These are phyloP conservation scores for Gossypium anomalum DNA, from an alignment of 345 rosid genomes.

Conservation along the genomic window DNA sequence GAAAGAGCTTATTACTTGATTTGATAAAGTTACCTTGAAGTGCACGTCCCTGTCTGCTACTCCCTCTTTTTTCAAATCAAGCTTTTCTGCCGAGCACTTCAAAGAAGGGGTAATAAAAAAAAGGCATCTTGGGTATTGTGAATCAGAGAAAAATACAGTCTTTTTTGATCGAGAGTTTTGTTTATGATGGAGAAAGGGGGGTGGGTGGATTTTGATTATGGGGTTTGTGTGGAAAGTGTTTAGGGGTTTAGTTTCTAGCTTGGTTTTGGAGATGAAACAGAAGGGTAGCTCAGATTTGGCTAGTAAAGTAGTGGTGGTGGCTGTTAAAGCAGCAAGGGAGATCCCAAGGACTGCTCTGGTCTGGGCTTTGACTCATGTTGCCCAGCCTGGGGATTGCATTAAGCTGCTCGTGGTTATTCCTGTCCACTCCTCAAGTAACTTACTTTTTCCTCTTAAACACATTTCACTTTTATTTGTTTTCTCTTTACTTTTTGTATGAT, in stretches of 20 bases:
- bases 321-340: slow-evolving; percentile 81
- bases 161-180: slow-evolving; percentile 11
- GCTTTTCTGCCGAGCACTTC: slow-evolving; percentile 16
- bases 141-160: slow-evolving; percentile 9
- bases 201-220: slow-evolving; percentile 41
- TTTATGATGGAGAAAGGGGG: slow-evolving; percentile 13
- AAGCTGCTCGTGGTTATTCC: slow-evolving; percentile 86
- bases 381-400: slow-evolving; percentile 79
- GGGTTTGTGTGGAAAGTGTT: slow-evolving; percentile 22
- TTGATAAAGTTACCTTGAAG: slow-evolving; percentile 2
- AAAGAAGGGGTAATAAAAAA: slow-evolving; percentile 5
- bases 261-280: slow-evolving; percentile 36
- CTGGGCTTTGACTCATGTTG: slow-evolving; percentile 95
- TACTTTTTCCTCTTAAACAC: not conserved
- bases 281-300: slow-evolving; percentile 44
- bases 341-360: slow-evolving; percentile 72
- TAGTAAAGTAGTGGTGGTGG: slow-evolving; percentile 77
- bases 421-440: slow-evolving; percentile 53
- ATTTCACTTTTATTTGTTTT: slow-evolving; percentile 1
- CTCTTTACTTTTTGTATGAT: not conserved
- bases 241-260: slow-evolving; percentile 6
- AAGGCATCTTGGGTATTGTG: slow-evolving; percentile 35
- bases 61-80: not conserved
- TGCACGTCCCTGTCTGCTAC: slow-evolving; percentile 1
- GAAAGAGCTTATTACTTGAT: not conserved